Evolutionary conservation across 2,329 filamentous ascomycete species (phyloP), one percentile per base, ranked within the genome.

Genomic region (Colletotrichum sp.): DNA sequence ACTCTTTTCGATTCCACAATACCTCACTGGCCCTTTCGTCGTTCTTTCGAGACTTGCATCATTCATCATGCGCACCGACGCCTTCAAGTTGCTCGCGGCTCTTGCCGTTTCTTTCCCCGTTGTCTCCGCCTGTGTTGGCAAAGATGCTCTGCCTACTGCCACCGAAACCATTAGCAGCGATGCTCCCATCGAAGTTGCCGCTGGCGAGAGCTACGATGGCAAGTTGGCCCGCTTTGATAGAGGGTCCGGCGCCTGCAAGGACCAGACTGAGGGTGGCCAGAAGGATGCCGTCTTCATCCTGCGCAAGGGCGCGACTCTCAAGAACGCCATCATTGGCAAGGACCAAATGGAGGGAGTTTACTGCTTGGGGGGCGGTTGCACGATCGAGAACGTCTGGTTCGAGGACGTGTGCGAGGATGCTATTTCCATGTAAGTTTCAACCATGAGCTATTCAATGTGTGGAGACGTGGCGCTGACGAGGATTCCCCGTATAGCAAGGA

Each of bases 311-410:
- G 86, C 85, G 11, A 85, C 84, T 1, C 81, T 88, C 57, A 83
- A 80, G 71, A 88, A 87, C 71, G 86, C 85, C 66, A 86, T 87
- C 75, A 87, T 88, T 27, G 86, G 86, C 72, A 79, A 81, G 54
- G 76, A 78, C 63, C 76, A 78, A 47, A 74, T 80, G 38, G 78
- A 81, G 74, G 80, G 80, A 43, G 77, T 81, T 36, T 77, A 80
- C 72, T 81, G 80, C 58, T 61, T 76, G 7, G 77, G 78, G 43
- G 79, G 79, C 3, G 69, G 75, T 34, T 80, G 79, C 75, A 80
- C 73, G 13, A 67, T 80, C 24, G 73, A 79, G 62, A 77, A 77
- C 33, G 76, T 80, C 62, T 79, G 78, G 78, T 79, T 79, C 21
- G 75, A 78, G 68, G 76, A 79, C 21, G 78, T 79, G 11, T 79